Base-by-base conservation (phyloP, 495 filamentous ascomycete genomes). In the Sphaerosporella brunnea region DNA sequence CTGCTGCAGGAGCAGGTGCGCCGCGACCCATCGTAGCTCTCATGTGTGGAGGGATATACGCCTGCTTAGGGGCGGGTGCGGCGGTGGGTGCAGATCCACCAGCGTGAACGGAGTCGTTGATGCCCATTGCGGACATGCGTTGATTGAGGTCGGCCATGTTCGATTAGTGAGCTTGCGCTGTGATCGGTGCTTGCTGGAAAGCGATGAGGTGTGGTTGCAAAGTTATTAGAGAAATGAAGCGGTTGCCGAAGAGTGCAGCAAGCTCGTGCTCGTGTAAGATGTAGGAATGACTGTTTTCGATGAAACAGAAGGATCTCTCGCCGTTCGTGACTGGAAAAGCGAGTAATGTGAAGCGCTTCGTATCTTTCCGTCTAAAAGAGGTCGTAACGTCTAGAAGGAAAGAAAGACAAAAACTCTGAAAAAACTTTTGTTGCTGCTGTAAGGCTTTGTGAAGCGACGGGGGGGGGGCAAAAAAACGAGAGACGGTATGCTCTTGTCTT, bases 21-120 rank as follows among this genome's bases (percentile, higher is more conserved):
- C 52, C 53, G 19, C 44, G 51, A 20, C 48, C 53, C 55, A 63
- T 55, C 25, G 62, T 53, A 45, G 62, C 68, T 61, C 90, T 82
- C 65, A 94, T 77, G 63, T 97, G 90, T 63, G 90, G 90, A 55
- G 90, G 90, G 62, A 96, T 93, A 70, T 97, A 97, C 39, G 90
- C 74, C 55, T 37, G 34, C 26, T 48, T 84, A 74, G 62, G 80
- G 77, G 43, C 70, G 80, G 53, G 38, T 79, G 76, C 63, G 73
- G 73, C 54, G 94, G n/a, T n/a, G 70, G 63, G 71, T 71, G 63
- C 80, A 78, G 64, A 74, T 77, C 81, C 56, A 46, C 25, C 34
- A 11, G 57, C 57, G 19, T 60, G 57, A 32, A 60, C 48, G 24
- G 57, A 60, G 8, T 60, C 57, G 4, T 49, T 52, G 38, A 61